phyloP scores from a whole-genome alignment of 257 asterid genomes.

The Lycium barbarum region DNA sequence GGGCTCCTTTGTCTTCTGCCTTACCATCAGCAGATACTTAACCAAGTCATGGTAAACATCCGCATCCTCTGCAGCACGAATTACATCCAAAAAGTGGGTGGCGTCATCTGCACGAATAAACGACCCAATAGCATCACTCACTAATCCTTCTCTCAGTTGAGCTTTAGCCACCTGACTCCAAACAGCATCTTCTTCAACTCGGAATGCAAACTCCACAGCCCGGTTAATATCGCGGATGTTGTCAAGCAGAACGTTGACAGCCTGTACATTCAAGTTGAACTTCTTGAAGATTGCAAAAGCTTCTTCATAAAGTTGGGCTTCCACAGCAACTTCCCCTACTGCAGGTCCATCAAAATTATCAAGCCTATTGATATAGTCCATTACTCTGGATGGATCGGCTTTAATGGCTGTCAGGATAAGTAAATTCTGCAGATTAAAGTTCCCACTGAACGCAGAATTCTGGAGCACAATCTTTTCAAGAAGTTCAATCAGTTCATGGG shows the following conservation, averaged over 20 bases:
- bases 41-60: conserved; percentile 96
- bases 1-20: conserved; percentile 96
- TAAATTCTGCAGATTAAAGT: conserved; percentile 92
- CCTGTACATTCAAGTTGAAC: conserved; percentile 98
- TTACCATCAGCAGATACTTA: conserved; percentile 94
- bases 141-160: conserved; percentile 96
- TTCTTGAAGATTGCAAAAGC: conserved; percentile 97
- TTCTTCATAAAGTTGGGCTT: conserved; percentile 92
- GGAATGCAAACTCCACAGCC: conserved; percentile 96
- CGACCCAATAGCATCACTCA: conserved; percentile 97
- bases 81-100: conserved; percentile 89
- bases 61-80: conserved; percentile 82
- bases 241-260: conserved; percentile 90
- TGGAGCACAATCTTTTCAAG: conserved; percentile 99
- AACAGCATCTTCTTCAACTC: conserved; percentile 98
- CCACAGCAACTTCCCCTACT: conserved; percentile 98
- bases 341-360: conserved; percentile 99
- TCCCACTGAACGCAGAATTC: conserved; percentile 97
- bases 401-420: conserved; percentile 95
- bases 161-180: conserved; percentile 99
- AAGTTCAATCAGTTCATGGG: conserved; percentile 96
- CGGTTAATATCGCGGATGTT: conserved; percentile 91
- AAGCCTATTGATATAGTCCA: conserved; percentile 96
- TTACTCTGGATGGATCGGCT: conserved; percentile 97
- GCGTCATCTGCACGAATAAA: conserved; percentile 97